Base-by-base conservation (phyloP, 1,284 basidiomycete genomes). In the Ceratobasidium sp. region DNA sequence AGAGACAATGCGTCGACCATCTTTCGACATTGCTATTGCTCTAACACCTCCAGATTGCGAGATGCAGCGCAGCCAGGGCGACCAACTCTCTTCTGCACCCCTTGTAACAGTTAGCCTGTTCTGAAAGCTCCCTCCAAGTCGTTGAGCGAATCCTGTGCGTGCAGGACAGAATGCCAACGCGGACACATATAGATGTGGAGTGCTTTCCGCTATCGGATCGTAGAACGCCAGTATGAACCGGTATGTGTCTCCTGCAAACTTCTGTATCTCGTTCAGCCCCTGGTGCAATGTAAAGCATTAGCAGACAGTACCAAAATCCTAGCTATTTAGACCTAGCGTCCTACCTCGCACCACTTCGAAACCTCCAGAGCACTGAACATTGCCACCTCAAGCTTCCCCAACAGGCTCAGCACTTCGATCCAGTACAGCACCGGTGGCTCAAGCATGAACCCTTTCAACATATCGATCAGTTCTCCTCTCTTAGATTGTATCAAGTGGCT, bases 381-480 rank as follows among this genome's bases (percentile, higher is more conserved):
- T 2, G 14, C 14, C 21, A 18, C 26, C 2, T 43, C 30, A 2
- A 66, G 28, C 26, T 66, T 49, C 1, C 50, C 18, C 3, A n/a
- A 16, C 14, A 66, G 21, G 28, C 63, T 66, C 35, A 66, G 28
- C 11, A 30, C 50, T 30, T 66, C 50, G 18, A 66, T 66, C 63
- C 63, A 66, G 50, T 43, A 66, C 5, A 63, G 9, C 14, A 63
- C 26, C 16, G 47, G 28, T n/a, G 21, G 14, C 5, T 32, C 6
- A 38, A 38, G 35, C 35, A 63, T 14, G 11, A 38, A 38, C 35
- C 35, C 35, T 11, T 38, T 38, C 8, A 63, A 11, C 26, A n/a
- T 16, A 21, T 50, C 61, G n/a, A 49, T 32, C 1, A 13, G 16
- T 14, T 35, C 61, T 4, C 14, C 23, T 21, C 44, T n/a, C 9